A percentile compares a stretch with the other conserved stretches of the same genome.
These are phyloP conservation scores for Albifimbria verrucaria DNA, from an alignment of 2,329 filamentous ascomycete genomes.

Conservation along the genomic window DNA sequence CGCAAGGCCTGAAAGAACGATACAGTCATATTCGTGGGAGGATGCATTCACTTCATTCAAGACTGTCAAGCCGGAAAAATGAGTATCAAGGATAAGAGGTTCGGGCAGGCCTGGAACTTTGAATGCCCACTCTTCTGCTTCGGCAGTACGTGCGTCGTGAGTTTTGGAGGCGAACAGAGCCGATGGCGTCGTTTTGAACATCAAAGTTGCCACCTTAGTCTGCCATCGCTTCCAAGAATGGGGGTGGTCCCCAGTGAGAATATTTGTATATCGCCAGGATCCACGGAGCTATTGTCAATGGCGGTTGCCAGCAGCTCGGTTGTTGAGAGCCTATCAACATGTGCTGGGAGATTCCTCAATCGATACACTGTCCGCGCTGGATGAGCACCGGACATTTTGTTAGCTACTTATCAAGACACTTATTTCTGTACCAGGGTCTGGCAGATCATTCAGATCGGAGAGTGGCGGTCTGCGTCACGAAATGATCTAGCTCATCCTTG, in stretches of 20 bases:
- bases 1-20: conserved; percentile 8
- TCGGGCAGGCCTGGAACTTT: neutral
- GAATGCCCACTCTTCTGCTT: neutral
- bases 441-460: too few species aligned
- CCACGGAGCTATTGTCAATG: neutral
- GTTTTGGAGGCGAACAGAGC: neutral
- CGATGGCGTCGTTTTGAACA: neutral
- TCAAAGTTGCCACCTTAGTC: neutral
- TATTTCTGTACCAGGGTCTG: too few species aligned
- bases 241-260: neutral
- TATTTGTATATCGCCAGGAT: neutral
- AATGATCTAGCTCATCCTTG: too few species aligned
- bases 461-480: too few species aligned
- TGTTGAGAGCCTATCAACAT: neutral
- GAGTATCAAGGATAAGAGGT: neutral
- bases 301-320: neutral
- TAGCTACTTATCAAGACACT: neutral
- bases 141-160: neutral
- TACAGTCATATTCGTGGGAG: neutral
- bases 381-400: neutral
- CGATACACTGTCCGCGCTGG: neutral
- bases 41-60: neutral
- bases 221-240: neutral
- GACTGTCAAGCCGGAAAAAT: neutral
- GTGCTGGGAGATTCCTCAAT: neutral